Evolutionary conservation across 495 filamentous ascomycete species (phyloP).

Genomic region (Penicillium angulare): DNA sequence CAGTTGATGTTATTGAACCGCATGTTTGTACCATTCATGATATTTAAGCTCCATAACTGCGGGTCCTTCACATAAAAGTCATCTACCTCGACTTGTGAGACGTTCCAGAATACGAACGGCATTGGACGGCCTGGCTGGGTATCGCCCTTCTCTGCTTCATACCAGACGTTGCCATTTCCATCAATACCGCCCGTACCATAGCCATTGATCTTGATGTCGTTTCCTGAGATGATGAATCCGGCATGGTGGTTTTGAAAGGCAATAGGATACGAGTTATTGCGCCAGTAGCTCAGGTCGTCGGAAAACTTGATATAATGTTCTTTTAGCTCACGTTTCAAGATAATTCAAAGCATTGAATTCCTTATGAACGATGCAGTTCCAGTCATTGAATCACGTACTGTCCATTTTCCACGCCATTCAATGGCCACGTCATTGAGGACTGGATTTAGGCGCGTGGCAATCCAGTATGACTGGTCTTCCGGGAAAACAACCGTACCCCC

Average conservation of each 20-base stretch:
- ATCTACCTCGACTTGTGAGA: constrained; percentile 50
- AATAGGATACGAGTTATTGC: constrained; percentile 52
- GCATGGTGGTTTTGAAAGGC: constrained; percentile 58
- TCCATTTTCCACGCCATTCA: constrained; percentile 49
- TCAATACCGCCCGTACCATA: constrained; percentile 52
- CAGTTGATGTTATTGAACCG: constrained; percentile 48
- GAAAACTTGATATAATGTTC: constrained; percentile 35
- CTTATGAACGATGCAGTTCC: too few relatives aligned
- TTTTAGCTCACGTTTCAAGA: not conserved
- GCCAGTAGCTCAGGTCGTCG: constrained; percentile 54
- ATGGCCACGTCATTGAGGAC: constrained; percentile 43
- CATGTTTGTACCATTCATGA: constrained; percentile 60
- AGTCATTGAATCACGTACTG: constrained; percentile 25
- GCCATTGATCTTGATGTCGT: constrained; percentile 49
- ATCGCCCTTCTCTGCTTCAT: constrained; percentile 39
- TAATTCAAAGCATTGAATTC: too few relatives aligned
- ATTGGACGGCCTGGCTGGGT: constrained; percentile 54
- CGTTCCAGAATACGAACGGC: constrained; percentile 63
- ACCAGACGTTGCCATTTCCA: constrained; percentile 55
- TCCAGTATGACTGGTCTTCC: constrained; percentile 49
- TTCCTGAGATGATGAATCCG: constrained; percentile 50
- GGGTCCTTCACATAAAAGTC: constrained; percentile 55
- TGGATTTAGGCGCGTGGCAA: constrained; percentile 48
- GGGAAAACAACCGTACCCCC: constrained; percentile 54
- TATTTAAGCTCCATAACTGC: constrained; percentile 54